Evolutionary conservation across 176 grass and related monocot genomes (phyloP), one percentile per base, ranked within the genome.

Genomic region (Ananas comosus): DNA sequence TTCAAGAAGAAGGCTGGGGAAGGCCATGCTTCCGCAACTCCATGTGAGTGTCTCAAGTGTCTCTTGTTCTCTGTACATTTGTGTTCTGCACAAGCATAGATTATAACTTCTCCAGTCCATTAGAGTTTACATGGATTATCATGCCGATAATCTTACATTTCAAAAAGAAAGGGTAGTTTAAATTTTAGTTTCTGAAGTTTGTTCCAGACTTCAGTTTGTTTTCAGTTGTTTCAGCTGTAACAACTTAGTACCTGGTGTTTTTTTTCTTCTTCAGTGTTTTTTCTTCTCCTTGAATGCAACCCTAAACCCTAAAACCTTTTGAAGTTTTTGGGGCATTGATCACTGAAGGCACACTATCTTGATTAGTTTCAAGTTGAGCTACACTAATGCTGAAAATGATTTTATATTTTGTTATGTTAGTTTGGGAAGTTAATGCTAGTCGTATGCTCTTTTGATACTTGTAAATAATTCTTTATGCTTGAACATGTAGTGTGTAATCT

Each of bases 1-100:
- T 99, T 99, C 78, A 99, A 93, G 80, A 79, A 82, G 74, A 99
- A 88, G 74, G 77, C 84, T 11, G 87, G 84, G 42, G 95, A 99
- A 84, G 78, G 76, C 12, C 87, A 93, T 83, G 25, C 85, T 48
- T 83, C 87, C 50, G 78, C 82, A 64, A 51, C 82, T 74, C 77
- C 84, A 25, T 67, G 95, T 99, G 78, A 91, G 95, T 78, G 10
- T 56, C 13, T 4, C 11, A 21, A 47, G 27, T 47, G 28, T 74
- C 3, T 51, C 9, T 19, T 61, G 12, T 69, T 11, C 49, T 53
- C 42, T 18, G 3, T 13, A 47, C 23, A 11, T 29, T 48, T 24
- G 8, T 76, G 13, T 72, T 65, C 48, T 21, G 9, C 48, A 8
- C 17, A 17, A 50, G 12, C 49, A 49, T 3, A 74, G 9, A 42